Evolutionary conservation across 306 rosid genomes (phyloP), one percentile per base, ranked within the genome.

Genomic region (Casuarina glauca): DNA sequence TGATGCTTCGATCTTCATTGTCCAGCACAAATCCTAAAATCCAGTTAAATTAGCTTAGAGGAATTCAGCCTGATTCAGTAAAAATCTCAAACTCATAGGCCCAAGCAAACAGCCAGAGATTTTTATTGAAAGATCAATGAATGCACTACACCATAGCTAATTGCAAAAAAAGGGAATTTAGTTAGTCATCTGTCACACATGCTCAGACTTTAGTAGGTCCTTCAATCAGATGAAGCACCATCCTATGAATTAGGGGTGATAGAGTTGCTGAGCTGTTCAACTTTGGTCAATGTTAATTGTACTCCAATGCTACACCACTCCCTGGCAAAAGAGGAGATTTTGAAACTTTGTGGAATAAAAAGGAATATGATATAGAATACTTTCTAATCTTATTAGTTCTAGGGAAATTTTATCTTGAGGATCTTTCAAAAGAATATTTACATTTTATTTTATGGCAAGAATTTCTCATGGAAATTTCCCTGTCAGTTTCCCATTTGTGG

Each of bases 21-120:
- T 92, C 98, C 53, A 95, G 84, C 83, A 95, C 86, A 57, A 95
- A 95, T 62, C 98, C 98, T 95, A 78, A 66, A 73, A 48, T 67
- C 53, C 51, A 9, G 74, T 41, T 75, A 35, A 48, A 69, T 75
- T 44, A 66, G 60, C 48, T 43, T n/a, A 67, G 26, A 67, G 3
- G 50, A 41, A 3, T 42, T 41, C 50, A 67, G 17, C n/a, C 17
- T 67, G 3, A 49, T 35, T 7, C 6, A 16, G 50, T 35, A 42
- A 67, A 66, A 42, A 42, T 17, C 17, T 42, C 10, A 17, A 26
- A 6, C 38, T 26, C 64, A 58, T 6, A 26, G 64, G 39, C 38
- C 36, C 38, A 26, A 9, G 26, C 15, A 36, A 58, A 58, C 39
- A 58, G 64, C 35, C 64, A 69, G 74, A 41, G 6, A 38, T 10